These are phyloP conservation scores for Sarocladium brachiariae DNA, from an alignment of 2,329 filamentous ascomycete genomes.

Conservation along the genomic window DNA sequence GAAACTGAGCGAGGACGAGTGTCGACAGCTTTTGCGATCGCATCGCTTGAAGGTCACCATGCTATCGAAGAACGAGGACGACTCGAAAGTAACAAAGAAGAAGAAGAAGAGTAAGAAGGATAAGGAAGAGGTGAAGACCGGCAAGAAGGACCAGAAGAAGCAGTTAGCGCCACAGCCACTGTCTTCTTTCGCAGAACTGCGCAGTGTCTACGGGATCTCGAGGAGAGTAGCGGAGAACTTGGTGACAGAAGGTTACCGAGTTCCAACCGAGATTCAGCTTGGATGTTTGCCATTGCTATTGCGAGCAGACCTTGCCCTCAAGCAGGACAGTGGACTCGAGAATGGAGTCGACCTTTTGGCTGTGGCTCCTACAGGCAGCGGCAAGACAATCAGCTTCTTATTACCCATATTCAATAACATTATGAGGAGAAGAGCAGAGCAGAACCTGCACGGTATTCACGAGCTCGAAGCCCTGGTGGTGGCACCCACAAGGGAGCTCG, in stretches of 20 bases:
- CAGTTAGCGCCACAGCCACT: conserved; percentile 75
- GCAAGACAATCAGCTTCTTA: conserved; percentile 90
- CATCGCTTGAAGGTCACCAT: conserved; percentile 82
- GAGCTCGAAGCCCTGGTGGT: conserved; percentile 62
- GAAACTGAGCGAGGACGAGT: conserved; percentile 59
- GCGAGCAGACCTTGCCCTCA: conserved; percentile 43
- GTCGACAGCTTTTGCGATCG: conserved; percentile 65
- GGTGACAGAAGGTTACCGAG: conserved; percentile 71
- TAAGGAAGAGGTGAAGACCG: conserved; percentile 38
- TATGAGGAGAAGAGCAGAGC: conserved; percentile 46
- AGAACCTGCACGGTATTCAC: conserved; percentile 32
- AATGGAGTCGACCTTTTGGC: conserved; percentile 67
- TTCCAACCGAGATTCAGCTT: conserved; percentile 92
- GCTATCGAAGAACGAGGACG: conserved; percentile 46
- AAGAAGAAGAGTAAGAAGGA: conserved; percentile 48
- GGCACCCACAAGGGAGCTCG: conserved; percentile 73
- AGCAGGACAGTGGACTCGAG: conserved; percentile 27
- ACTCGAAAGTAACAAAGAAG: conserved; percentile 43
- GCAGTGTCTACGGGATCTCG: conserved; percentile 65
- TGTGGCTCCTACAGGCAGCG: conserved; percentile 90
- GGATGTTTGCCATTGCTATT: conserved; percentile 76
- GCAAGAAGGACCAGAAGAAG: conserved; percentile 45
- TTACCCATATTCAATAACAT: conserved; percentile 79
- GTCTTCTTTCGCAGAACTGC: conserved; percentile 67
- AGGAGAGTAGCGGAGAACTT: conserved; percentile 71